phyloP scores from a whole-genome alignment of 2,329 filamentous ascomycete species.

The Lasiodiplodia hormozganensis region DNA sequence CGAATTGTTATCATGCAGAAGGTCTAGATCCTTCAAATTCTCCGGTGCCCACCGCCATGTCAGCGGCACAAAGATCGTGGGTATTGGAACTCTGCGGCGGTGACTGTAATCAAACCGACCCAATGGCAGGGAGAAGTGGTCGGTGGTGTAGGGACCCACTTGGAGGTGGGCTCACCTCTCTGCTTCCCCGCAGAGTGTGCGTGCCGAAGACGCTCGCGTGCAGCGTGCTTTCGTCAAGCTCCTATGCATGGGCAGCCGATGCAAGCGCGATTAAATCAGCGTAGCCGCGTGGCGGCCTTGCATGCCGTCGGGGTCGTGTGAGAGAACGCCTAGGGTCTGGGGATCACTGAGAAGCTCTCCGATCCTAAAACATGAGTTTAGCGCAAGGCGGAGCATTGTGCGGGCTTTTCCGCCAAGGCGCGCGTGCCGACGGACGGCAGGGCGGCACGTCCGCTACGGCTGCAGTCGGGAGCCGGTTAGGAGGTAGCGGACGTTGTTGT shows the following conservation, averaged over 20 bases:
- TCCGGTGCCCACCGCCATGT: not conserved
- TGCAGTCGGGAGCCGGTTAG: not conserved
- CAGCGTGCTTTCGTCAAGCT: not conserved
- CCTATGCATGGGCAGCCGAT: conserved; percentile 5
- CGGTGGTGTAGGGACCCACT: conserved; percentile 8
- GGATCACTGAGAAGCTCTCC: not conserved
- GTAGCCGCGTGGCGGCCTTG: not conserved
- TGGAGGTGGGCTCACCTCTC: not conserved
- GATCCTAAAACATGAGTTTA: not conserved
- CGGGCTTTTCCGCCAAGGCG: conserved; percentile 6
- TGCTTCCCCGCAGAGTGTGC: conserved; percentile 4
- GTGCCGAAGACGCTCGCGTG: conserved; percentile 4
- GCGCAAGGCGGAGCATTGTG: conserved; percentile 17
- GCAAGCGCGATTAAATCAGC: conserved; percentile 10
- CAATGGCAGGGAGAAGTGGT: conserved; percentile 1
- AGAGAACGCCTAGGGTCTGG: no score
- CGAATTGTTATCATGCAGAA: conserved; percentile 20
- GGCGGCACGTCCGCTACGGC: not conserved
- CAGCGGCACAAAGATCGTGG: conserved; percentile 2
- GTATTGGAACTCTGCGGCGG: not conserved
- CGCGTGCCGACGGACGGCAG: not conserved
- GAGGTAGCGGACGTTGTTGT: not conserved
- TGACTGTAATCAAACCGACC: conserved; percentile 20
- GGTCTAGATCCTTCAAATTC: not conserved
- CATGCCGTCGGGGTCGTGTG: not conserved